Evolutionary conservation across 208 protist species (phyloP).

Genomic region (Leishmania arabica): DNA sequence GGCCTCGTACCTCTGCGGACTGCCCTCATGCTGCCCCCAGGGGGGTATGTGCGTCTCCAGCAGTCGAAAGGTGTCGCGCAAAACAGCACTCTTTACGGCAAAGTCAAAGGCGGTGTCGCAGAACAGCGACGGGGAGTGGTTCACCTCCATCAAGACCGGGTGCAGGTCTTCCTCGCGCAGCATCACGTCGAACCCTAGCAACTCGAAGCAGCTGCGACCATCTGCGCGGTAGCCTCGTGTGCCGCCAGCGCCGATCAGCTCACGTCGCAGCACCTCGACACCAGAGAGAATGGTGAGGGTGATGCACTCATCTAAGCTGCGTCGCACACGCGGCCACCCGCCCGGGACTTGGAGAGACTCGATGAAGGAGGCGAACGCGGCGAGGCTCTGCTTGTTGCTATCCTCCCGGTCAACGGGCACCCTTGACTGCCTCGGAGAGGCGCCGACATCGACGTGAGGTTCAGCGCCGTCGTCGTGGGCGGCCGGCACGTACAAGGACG

Average conservation of each 20-base stretch:
- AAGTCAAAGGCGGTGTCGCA: constrained; percentile 86
- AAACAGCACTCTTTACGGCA: constrained; percentile 69
- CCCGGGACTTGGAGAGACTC: constrained; percentile 9
- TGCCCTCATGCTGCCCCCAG: constrained; percentile 14
- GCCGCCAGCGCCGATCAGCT: constrained; percentile 65
- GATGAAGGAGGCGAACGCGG: constrained; percentile 32
- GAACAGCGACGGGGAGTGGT: constrained; percentile 90
- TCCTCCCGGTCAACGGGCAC: not conserved
- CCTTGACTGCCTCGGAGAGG: not conserved
- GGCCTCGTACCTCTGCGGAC: constrained; percentile 5
- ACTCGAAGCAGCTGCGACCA: constrained; percentile 79
- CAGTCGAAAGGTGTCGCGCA: constrained; percentile 70
- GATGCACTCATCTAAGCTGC: constrained; percentile 68
- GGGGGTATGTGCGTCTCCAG: constrained; percentile 48
- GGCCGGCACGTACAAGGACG: constrained; percentile 21
- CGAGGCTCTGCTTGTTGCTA: constrained; percentile 25
- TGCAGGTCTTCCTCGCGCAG: constrained; percentile 45
- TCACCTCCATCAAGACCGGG: constrained; percentile 90
- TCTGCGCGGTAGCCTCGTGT: constrained; percentile 48
- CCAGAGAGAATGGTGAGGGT: constrained; percentile 89
- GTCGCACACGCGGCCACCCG: constrained; percentile 56
- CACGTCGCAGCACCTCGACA: constrained; percentile 68
- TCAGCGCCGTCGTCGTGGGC: not conserved
- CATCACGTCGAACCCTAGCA: constrained; percentile 92
- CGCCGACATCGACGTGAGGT: not conserved